These are phyloP conservation scores for Penicillium griseofulvum DNA, from an alignment of 2,329 filamentous ascomycete genomes.

Conservation along the genomic window DNA sequence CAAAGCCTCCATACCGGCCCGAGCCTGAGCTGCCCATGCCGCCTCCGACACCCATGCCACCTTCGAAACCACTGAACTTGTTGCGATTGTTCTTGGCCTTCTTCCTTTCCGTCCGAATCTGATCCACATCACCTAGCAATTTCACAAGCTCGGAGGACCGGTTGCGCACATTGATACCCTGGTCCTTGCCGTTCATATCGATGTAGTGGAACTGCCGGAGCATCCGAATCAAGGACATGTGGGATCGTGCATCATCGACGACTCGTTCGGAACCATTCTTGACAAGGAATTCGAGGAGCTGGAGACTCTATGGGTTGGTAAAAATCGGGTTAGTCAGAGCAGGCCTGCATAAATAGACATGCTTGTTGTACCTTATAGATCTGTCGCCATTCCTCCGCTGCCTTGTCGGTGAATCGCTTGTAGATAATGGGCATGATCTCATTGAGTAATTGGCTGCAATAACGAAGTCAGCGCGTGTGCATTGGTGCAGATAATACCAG, in stretches of 20 bases:
- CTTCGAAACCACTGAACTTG: conserved; percentile 94
- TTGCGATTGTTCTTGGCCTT: conserved; percentile 87
- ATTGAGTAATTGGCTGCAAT: conserved; percentile 80
- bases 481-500: neutral
- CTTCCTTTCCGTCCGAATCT: conserved; percentile 65
- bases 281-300: conserved; percentile 93
- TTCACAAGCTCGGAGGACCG: conserved; percentile 93
- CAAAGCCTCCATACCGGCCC: conserved; percentile 82
- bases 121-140: conserved; percentile 71
- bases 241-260: conserved; percentile 92
- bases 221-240: conserved; percentile 96
- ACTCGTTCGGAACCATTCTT: conserved; percentile 98
- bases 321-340: neutral
- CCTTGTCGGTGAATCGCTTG: conserved; percentile 96
- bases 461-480: conserved; percentile 14
- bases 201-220: conserved; percentile 97
- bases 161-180: conserved; percentile 96
- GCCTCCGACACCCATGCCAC: conserved; percentile 63
- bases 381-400: conserved; percentile 96
- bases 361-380: conserved; percentile 78
- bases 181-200: conserved; percentile 93
- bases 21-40: conserved; percentile 55
- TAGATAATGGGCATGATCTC: conserved; percentile 99
- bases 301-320: conserved; percentile 58
- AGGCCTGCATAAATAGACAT: neutral